Evolutionary conservation across 345 rosid genomes (phyloP).

Genomic region (Lepidium didymum): DNA sequence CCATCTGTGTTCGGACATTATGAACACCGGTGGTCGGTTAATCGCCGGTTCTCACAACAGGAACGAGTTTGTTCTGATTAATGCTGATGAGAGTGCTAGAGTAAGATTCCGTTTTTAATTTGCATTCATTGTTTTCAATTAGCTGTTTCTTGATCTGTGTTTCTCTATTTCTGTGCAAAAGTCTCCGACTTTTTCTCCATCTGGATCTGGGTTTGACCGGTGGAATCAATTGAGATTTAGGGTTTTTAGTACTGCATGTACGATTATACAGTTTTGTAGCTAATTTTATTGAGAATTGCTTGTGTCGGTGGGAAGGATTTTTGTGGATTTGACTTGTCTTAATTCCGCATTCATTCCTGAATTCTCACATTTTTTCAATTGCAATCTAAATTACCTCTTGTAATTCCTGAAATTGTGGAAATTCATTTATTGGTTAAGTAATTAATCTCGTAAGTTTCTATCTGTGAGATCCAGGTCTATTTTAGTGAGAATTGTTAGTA

Average conservation of each 20-base stretch:
- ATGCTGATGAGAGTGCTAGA: slow-evolving; percentile 88
- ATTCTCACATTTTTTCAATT: not conserved
- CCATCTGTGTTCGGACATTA: slow-evolving; percentile 24
- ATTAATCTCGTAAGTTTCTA: not conserved
- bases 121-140: not conserved
- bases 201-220: slow-evolving; percentile 32
- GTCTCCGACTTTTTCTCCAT: not conserved
- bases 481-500: not conserved
- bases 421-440: not conserved
- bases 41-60: slow-evolving; percentile 98
- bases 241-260: not conserved
- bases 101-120: slow-evolving; percentile 35
- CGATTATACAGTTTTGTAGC: not conserved
- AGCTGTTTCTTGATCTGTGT: slow-evolving; percentile 5
- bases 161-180: slow-evolving; percentile 13
- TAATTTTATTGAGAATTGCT: not conserved
- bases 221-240: slow-evolving; percentile 3
- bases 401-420: not conserved
- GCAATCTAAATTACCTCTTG: not conserved
- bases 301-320: slow-evolving; percentile 21
- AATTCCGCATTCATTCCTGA: not conserved
- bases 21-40: slow-evolving; percentile 92
- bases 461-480: slow-evolving; percentile 1
- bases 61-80: slow-evolving; percentile 91
- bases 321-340: not conserved